These are phyloP conservation scores for Scheffersomyces stambukii DNA, from an alignment of 1,139 yeast genomes.

Conservation along the genomic window DNA sequence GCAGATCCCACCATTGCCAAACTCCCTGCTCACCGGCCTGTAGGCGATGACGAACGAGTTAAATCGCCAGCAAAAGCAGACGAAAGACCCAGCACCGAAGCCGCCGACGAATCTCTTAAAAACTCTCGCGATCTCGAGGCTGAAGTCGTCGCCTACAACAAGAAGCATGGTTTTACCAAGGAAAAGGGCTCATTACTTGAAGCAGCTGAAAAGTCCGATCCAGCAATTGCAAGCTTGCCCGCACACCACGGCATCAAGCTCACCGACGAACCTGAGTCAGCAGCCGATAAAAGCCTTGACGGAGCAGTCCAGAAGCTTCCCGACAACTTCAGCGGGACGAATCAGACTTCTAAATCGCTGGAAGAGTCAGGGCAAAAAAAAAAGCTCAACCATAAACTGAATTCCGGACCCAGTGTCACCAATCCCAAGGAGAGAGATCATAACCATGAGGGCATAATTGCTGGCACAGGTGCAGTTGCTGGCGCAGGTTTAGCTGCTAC, in stretches of 20 bases:
- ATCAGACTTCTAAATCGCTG: no score
- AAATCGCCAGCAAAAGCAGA: neutral
- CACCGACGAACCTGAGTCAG: conserved; percentile 8
- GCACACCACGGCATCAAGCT: conserved; percentile 13
- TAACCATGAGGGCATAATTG: neutral
- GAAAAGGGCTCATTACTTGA: conserved; percentile 25
- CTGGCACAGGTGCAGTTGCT: conserved; percentile 4
- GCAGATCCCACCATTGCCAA: conserved; percentile 18
- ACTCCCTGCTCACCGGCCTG: conserved; percentile 15
- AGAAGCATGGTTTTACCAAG: conserved; percentile 22
- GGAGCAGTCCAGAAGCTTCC: conserved; percentile 9
- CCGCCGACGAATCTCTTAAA: no score
- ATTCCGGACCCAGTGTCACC: neutral
- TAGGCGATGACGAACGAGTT: no score
- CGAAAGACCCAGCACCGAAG: neutral
- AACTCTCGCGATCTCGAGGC: conserved; percentile 14
- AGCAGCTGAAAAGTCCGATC: conserved; percentile 22
- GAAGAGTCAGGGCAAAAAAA: no score
- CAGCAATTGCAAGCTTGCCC: conserved; percentile 15
- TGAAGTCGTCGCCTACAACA: conserved; percentile 24
- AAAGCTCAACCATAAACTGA: neutral
- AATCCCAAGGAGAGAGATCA: neutral
- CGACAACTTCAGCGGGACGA: no score
- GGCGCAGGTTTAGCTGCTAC: conserved; percentile 4
- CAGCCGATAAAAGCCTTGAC: conserved; percentile 3